Evolutionary conservation across 306 rosid species (phyloP).

Genomic region (Rubus parviflorus): DNA sequence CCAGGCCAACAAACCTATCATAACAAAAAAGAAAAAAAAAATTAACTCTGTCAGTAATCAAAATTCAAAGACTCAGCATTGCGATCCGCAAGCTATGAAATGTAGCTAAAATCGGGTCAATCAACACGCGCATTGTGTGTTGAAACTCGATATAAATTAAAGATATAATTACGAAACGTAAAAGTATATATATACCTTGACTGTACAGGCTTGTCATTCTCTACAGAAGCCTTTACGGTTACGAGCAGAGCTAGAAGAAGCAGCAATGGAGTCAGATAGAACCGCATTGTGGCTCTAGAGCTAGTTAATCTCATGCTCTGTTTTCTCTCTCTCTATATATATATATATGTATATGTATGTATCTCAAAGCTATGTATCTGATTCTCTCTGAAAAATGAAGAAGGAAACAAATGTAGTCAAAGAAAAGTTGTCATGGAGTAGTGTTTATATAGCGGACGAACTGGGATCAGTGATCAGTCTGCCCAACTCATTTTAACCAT

Average conservation of each 20-base stretch:
- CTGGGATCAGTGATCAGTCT: not conserved
- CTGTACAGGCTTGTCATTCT: constrained; percentile 25
- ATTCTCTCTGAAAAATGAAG: constrained; percentile 20
- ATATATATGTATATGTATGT: not conserved
- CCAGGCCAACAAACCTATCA: constrained; percentile 45
- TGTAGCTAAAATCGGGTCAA: not conserved
- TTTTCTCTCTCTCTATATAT: not conserved
- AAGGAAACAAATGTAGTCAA: constrained; percentile 34
- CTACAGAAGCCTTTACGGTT: constrained; percentile 31
- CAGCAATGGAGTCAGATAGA: constrained; percentile 35
- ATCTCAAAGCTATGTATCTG: too few relatives aligned
- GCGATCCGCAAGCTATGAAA: not conserved
- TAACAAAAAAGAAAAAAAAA: not conserved
- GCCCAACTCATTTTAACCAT: constrained; percentile 34
- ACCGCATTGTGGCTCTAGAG: constrained; percentile 46
- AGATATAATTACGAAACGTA: not conserved
- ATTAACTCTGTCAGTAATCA: not conserved
- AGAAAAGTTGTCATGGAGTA: constrained; percentile 30
- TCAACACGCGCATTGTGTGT: not conserved
- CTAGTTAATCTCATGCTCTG: not conserved
- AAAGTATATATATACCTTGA: constrained; percentile 39
- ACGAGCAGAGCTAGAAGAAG: constrained; percentile 28
- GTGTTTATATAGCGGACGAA: constrained; percentile 45
- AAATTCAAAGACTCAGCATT: not conserved
- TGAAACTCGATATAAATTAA: not conserved